These are phyloP conservation scores for Suhomyces sp. DNA, from an alignment of 805 yeast genomes.

Conservation along the genomic window DNA sequence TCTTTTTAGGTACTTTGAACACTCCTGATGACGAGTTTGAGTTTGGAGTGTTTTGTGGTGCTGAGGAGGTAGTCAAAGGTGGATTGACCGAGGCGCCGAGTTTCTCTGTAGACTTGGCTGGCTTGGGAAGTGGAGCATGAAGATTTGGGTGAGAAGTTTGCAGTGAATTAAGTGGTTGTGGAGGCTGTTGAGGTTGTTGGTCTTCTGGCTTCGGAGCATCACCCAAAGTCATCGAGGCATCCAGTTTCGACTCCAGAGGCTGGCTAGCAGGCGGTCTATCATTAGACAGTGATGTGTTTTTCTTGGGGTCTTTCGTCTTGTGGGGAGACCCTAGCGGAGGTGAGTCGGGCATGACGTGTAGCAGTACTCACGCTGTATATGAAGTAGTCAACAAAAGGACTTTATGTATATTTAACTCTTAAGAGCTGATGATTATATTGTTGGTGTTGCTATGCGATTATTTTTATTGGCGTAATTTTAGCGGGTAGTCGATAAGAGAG, in stretches of 20 bases:
- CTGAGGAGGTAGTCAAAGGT: neutral
- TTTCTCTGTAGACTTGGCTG: neutral
- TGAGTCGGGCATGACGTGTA: neutral
- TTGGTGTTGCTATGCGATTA: neutral
- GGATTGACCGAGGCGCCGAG: neutral
- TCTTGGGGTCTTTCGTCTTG: neutral
- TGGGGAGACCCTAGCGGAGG: neutral
- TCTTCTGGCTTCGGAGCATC: neutral
- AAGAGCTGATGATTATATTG: neutral
- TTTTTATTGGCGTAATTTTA: neutral
- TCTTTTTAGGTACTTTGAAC: constrained; percentile 13
- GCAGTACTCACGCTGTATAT: neutral
- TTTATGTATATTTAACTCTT: neutral
- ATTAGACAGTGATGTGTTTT: neutral
- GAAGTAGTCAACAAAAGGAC: neutral
- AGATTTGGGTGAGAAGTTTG: too few relatives aligned
- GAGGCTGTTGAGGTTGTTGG: neutral
- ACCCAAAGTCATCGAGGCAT: neutral
- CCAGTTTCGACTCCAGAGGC: neutral
- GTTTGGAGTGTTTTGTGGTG: neutral
- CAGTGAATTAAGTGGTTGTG: neutral
- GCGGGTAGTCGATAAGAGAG: constrained; percentile 1
- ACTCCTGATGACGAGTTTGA: constrained; percentile 8
- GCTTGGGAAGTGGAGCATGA: neutral
- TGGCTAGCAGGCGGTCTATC: neutral